Base-by-base conservation (phyloP, 805 yeast species). In the Zygoascus biomembranicola region DNA sequence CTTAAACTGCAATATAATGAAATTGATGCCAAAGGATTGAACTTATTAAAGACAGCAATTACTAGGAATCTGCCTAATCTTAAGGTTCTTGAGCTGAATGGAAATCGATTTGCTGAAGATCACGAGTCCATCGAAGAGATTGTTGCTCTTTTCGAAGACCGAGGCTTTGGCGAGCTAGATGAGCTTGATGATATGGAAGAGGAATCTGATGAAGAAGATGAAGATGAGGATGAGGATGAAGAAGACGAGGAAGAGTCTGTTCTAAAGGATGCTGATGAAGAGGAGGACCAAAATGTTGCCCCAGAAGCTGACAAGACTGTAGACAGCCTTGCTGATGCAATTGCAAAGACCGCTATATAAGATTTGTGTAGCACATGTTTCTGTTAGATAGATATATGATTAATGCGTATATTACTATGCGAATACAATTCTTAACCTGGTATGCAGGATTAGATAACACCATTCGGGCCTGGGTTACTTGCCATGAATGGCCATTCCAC, bases 111-210 rank as follows among this genome's bases (percentile, higher is more conserved):
- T 63, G 87, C 87, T 50, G 98, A 94, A 68, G 98, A 92, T 59
- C 81, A 87, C 43, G 85, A 81, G 55, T 73, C 77, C 19, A 69
- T 94, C 53, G 86, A 81, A 52, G 69, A 72, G 51, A 79, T 92
- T 58, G 75, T 69, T 48, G 79, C 74, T 19, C 68, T 82, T 16
- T 89, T 92, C 61, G 87, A 79, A 53, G 78, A 75, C 42, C 80
- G 89, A 64, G 94, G 90, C 0, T 69, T 73, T 54, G 96, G 95
- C 57, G 92, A 85, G 67, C 73, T 94, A 35, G 96, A 92, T 63
- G 99, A 94, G 66, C 76, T 94, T 49, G 98, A 92, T 62, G 99
- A 94, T 62, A 79, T 94, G 72, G 99, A 92, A 73, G 97, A 89
- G 68, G 73, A 78, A 37, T 81, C 81, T 58, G 80, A 81, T 48